A percentile compares a stretch with the other conserved stretches of the same genome.
Conservation (phyloP, 345 rosid genomes). For the Erodium maritimum region DNA sequence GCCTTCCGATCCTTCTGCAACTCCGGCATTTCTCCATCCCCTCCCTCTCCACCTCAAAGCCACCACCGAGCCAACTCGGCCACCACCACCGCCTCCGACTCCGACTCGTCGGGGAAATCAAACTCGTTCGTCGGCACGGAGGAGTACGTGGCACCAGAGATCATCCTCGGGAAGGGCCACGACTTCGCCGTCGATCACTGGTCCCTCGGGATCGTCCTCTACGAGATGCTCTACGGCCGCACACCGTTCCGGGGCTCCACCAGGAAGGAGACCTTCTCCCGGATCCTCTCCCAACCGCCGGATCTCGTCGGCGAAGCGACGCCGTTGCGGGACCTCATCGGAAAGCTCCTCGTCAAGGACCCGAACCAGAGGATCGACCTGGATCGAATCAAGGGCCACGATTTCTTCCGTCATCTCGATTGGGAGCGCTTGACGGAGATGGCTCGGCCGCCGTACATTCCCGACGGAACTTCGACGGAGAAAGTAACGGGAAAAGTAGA, state of each 20-base stretch:
- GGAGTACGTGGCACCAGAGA: constrained; percentile 85
- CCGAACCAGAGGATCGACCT: constrained; percentile 44
- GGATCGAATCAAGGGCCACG: constrained; percentile 58
- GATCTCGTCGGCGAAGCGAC: constrained; percentile 62
- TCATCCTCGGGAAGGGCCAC: constrained; percentile 64
- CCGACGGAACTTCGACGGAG: constrained; percentile 14
- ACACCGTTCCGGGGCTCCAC: constrained; percentile 68
- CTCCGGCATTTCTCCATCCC: constrained; percentile 26
- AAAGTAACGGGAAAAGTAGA: constrained; percentile 22
- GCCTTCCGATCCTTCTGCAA: constrained; percentile 24
- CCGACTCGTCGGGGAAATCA: constrained; percentile 25
- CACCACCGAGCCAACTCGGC: neutral
- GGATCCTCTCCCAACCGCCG: constrained; percentile 40
- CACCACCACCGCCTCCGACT: constrained; percentile 1
- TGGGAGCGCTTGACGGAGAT: constrained; percentile 47
- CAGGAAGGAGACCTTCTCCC: constrained; percentile 60
- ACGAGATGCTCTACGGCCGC: constrained; percentile 82
- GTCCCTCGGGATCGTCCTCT: constrained; percentile 71
- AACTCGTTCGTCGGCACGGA: constrained; percentile 95
- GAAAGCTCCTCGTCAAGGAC: constrained; percentile 51
- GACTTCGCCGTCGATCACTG: constrained; percentile 88
- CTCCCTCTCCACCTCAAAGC: no score
- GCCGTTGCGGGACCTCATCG: constrained; percentile 52
- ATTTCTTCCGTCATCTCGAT: constrained; percentile 42
- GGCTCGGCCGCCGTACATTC: constrained; percentile 64